Percentiles rank a stretch among this genome's conserved stretches.
These are phyloP conservation scores for Cicer chorassanicum DNA, from an alignment of 306 rosid genomes.

Conservation along the genomic window DNA sequence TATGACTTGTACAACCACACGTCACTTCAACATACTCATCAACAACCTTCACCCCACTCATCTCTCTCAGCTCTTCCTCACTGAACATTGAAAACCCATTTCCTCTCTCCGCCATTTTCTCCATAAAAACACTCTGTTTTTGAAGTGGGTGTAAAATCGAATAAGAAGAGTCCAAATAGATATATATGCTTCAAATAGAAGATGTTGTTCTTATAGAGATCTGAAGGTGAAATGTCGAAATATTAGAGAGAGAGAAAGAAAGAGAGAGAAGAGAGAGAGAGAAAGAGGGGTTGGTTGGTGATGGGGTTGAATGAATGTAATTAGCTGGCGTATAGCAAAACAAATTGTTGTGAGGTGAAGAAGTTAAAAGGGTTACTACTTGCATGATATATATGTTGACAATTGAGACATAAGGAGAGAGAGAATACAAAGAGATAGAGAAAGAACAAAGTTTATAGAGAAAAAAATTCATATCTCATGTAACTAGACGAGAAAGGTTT, in stretches of 20 bases:
- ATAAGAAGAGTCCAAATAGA: not conserved
- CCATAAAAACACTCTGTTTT: conserved; percentile 54
- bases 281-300: conserved; percentile 54
- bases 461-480: conserved; percentile 53
- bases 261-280: conserved; percentile 44
- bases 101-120: conserved; percentile 73
- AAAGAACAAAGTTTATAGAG: conserved; percentile 42
- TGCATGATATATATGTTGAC: conserved; percentile 86
- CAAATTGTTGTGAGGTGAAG: conserved; percentile 66
- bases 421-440: not conserved
- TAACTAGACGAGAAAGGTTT: conserved; percentile 52
- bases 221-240: conserved; percentile 66
- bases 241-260: conserved; percentile 42
- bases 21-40: conserved; percentile 81
- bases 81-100: conserved; percentile 69
- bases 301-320: conserved; percentile 55
- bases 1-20: conserved; percentile 96
- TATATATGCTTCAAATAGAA: conserved; percentile 1
- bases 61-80: conserved; percentile 86
- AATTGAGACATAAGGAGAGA: conserved; percentile 41
- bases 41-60: conserved; percentile 77
- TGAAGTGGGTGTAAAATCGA: conserved; percentile 44
- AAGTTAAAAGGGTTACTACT: conserved; percentile 50
- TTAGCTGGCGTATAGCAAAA: conserved; percentile 72
- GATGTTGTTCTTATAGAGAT: conserved; percentile 58